Base-by-base conservation (phyloP, 202 grass and related monocot genomes). In the Setaria viridis region DNA sequence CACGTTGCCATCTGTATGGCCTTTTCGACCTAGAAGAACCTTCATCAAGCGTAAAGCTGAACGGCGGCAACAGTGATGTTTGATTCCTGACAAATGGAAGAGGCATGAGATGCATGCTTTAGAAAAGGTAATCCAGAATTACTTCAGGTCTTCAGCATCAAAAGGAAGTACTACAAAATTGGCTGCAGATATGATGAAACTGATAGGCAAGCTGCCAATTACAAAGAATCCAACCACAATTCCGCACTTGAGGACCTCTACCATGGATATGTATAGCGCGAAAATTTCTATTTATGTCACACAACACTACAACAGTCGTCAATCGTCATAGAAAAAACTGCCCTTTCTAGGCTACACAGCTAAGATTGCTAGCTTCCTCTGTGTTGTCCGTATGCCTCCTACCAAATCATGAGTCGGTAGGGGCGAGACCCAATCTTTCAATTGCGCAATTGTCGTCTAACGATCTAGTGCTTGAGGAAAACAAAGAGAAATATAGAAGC, bases 1-100 rank as follows among this genome's bases (percentile, higher is more conserved):
- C 97, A 55, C 93, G 82, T 53, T 96, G 88, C 97, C 97, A 99
- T 85, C 82, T 96, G 79, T 96, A 87, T 35, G 81, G 74, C 62
- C 32, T 86, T 87, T 90, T 95, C 66, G 86, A 80, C 67, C 69
- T 79, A 47, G 91, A 80, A 42, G 90, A 73, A n/a, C 21, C 73
- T 83, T 94, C 80, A 82, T 91, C 86, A 66, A 89, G 74, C 76
- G 87, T 66, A 77, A 91, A 81, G 15, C 93, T 90, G 72, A 99
- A 91, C 3, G 69, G 88, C 51, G 90, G 78, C 90, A 96, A 84
- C 21, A 85, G 82, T 17, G 97, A 87, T 39, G 88, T 63, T 58
- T 96, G 92, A 62, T 59, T 89, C 35, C 97, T 96, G 76, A n/a
- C 9, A 63, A 89, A 87, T 19, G 45, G n/a, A 83, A 62, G 4